Conservation (phyloP, 768 basidiomycete species). For the Scleroderma bovista region DNA sequence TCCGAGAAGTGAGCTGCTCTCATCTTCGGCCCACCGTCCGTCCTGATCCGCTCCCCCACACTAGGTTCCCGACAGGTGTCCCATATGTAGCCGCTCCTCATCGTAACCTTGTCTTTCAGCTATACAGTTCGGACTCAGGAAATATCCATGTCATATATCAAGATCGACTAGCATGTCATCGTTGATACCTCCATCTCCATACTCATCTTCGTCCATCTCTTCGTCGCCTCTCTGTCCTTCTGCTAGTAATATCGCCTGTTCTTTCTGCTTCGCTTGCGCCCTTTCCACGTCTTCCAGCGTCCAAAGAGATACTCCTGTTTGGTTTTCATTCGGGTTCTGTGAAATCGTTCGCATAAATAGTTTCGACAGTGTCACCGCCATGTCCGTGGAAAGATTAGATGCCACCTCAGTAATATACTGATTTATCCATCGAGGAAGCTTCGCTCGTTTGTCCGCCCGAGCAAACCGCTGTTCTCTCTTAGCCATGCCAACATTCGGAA, state of each 20-base stretch:
- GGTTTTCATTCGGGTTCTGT: slow-evolving; percentile 94
- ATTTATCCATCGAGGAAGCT: slow-evolving; percentile 98
- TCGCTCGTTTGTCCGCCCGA: slow-evolving; percentile 87
- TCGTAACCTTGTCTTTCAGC: no score
- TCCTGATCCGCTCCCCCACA: slow-evolving; percentile 10
- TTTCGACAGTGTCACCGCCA: slow-evolving; percentile 92
- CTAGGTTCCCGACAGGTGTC: slow-evolving; percentile 22
- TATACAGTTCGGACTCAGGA: slow-evolving; percentile 6
- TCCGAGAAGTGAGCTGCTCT: slow-evolving; percentile 36
- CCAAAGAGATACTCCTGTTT: slow-evolving; percentile 93
- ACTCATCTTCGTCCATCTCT: slow-evolving; percentile 49
- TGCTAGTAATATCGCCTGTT: slow-evolving; percentile 48
- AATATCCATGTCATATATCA: slow-evolving; percentile 32
- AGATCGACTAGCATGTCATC: slow-evolving; percentile 58
- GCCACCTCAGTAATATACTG: slow-evolving; percentile 99
- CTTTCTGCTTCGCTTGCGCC: slow-evolving; percentile 77
- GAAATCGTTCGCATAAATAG: slow-evolving; percentile 98
- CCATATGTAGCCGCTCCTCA: slow-evolving; percentile 36
- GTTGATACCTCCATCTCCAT: slow-evolving; percentile 60
- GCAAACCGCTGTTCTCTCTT: slow-evolving; percentile 69
- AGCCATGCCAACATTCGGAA: not conserved
- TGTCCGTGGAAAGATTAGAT: slow-evolving; percentile 96
- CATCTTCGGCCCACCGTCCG: not conserved
- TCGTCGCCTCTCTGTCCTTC: slow-evolving; percentile 21
- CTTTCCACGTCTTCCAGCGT: slow-evolving; percentile 87